These are phyloP conservation scores for Kalmusia sp. DNA, from an alignment of 2,329 filamentous ascomycete genomes.

Conservation along the genomic window DNA sequence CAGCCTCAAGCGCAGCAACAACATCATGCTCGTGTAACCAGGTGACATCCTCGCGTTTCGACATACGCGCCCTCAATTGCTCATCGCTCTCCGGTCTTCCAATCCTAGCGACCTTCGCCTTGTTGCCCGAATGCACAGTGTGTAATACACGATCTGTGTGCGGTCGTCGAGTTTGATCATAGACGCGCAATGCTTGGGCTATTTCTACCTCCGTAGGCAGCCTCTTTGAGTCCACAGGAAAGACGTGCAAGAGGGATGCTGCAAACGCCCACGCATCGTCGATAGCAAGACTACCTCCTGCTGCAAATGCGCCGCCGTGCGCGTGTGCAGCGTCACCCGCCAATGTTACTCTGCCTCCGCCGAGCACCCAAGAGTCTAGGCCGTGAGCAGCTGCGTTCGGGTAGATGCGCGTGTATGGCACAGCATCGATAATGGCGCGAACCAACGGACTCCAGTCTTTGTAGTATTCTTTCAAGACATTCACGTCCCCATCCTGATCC, in stretches of 20 bases:
- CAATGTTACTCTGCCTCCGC: constrained; percentile 35
- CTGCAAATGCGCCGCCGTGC: constrained; percentile 48
- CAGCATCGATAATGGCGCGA: constrained; percentile 38
- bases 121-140: constrained; percentile 28
- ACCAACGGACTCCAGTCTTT: constrained; percentile 47
- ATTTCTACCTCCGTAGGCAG: constrained; percentile 4
- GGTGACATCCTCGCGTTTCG: neutral
- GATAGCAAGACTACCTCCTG: constrained; percentile 49
- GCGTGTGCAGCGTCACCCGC: constrained; percentile 50
- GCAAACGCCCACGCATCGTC: constrained; percentile 49
- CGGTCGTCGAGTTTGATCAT: constrained; percentile 43
- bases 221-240: constrained; percentile 5
- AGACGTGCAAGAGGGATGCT: constrained; percentile 21
- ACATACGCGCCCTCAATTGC: neutral
- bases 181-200: constrained; percentile 35
- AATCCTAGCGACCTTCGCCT: constrained; percentile 22
- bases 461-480: constrained; percentile 35
- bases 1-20: neutral
- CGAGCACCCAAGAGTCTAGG: constrained; percentile 38
- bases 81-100: constrained; percentile 19
- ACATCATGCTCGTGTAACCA: neutral
- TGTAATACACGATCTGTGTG: constrained; percentile 41
- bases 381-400: constrained; percentile 41
- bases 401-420: constrained; percentile 42
- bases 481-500: constrained; percentile 35